These are phyloP conservation scores for Cucumis melo DNA, from an alignment of 306 rosid species.

Conservation along the genomic window DNA sequence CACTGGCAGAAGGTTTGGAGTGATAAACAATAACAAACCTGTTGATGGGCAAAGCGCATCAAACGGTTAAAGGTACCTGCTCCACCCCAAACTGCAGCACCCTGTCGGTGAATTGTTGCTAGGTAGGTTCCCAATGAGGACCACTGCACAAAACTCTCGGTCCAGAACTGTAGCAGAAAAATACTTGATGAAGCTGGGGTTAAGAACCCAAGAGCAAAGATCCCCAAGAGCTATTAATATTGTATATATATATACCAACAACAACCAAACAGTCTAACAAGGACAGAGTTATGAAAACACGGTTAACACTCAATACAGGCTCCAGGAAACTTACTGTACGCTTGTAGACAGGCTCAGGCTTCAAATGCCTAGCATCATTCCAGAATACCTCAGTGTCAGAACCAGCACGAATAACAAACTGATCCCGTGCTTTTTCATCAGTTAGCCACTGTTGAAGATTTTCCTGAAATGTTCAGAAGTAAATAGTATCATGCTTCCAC, in stretches of 20 bases:
- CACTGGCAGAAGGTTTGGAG: not conserved
- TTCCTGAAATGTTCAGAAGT: slow-evolving; percentile 32
- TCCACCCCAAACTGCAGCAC: slow-evolving; percentile 78
- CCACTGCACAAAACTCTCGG: slow-evolving; percentile 92
- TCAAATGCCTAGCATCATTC: slow-evolving; percentile 78
- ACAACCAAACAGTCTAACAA: not conserved
- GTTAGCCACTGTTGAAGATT: slow-evolving; percentile 88
- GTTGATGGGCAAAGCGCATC: slow-evolving; percentile 87
- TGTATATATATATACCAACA: not conserved
- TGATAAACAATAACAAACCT: slow-evolving; percentile 23
- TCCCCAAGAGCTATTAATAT: not conserved
- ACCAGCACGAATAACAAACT: slow-evolving; percentile 82
- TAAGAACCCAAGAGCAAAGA: not conserved
- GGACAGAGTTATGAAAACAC: not conserved
- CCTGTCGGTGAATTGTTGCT: slow-evolving; percentile 83
- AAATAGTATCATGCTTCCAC: not conserved
- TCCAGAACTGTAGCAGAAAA: slow-evolving; percentile 54
- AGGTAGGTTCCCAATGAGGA: slow-evolving; percentile 82
- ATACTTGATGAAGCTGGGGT: not conserved
- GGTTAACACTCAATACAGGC: not conserved
- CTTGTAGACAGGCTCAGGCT: slow-evolving; percentile 78
- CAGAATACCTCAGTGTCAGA: slow-evolving; percentile 79
- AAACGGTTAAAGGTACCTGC: slow-evolving; percentile 49
- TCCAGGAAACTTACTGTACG: slow-evolving; percentile 43
- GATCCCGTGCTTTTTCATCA: slow-evolving; percentile 81